These are phyloP conservation scores for Cajanus cajan DNA, from an alignment of 306 rosid species.

Conservation along the genomic window DNA sequence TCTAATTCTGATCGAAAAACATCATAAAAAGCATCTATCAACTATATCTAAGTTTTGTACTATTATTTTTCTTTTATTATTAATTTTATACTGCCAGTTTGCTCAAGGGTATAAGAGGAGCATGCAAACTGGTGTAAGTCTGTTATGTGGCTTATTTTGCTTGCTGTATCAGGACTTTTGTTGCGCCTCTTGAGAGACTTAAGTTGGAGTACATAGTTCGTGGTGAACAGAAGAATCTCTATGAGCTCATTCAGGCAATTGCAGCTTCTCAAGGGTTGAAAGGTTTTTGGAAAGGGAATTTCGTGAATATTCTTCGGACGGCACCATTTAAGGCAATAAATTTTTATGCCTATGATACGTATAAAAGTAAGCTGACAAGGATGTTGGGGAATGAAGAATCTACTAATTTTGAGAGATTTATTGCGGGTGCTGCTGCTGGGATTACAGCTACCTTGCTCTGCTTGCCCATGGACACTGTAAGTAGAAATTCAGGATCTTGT, in stretches of 20 bases:
- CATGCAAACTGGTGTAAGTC: background rate
- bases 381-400: slow-evolving; percentile 69
- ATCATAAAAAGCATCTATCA: no score
- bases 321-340: slow-evolving; percentile 95
- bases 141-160: slow-evolving; percentile 2
- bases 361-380: slow-evolving; percentile 60
- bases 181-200: slow-evolving; percentile 96
- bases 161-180: slow-evolving; percentile 71
- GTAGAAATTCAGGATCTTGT: slow-evolving; percentile 22
- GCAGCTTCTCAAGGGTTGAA: slow-evolving; percentile 83
- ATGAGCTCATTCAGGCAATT: slow-evolving; percentile 65
- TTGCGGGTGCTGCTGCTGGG: slow-evolving; percentile 96
- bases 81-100: background rate
- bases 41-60: no score
- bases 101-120: background rate
- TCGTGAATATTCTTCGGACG: slow-evolving; percentile 89
- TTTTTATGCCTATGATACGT: slow-evolving; percentile 88
- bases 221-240: slow-evolving; percentile 70
- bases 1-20: no score
- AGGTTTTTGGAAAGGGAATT: slow-evolving; percentile 96
- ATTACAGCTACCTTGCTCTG: slow-evolving; percentile 85
- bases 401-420: slow-evolving; percentile 78
- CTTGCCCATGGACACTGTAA: slow-evolving; percentile 95
- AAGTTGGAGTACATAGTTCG: slow-evolving; percentile 95
- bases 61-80: background rate